These are phyloP conservation scores for Schwanniomyces sp. DNA, from an alignment of 805 yeast genomes.

Conservation along the genomic window DNA sequence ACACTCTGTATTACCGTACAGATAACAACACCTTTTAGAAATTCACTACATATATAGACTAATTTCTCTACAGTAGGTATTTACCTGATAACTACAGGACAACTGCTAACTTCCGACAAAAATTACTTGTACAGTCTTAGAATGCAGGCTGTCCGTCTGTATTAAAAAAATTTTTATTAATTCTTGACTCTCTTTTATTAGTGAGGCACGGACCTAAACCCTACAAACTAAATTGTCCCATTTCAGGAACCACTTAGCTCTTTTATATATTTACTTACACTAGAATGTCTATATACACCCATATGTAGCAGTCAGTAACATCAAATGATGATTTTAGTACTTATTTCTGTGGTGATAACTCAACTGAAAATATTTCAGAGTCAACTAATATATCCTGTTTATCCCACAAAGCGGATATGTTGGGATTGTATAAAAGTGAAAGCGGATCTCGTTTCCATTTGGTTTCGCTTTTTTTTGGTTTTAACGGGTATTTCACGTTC, in stretches of 20 bases:
- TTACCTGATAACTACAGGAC: no score
- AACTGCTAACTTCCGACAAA: no score
- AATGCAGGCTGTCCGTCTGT: background rate
- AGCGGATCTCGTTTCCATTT: background rate
- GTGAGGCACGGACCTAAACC: background rate
- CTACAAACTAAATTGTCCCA: background rate
- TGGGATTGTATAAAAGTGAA: background rate
- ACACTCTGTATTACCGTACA: no score
- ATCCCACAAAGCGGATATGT: constrained; percentile 1
- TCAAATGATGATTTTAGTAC: background rate
- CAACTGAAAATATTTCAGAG: constrained; percentile 3
- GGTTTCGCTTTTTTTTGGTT: constrained; percentile 5
- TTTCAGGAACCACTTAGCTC: background rate
- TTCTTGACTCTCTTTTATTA: background rate
- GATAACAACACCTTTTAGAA: no score
- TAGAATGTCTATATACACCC: background rate
- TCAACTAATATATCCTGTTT: constrained; percentile 1
- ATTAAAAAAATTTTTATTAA: background rate
- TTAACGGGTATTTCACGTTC: constrained; percentile 17
- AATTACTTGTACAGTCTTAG: no score
- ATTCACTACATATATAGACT: no score
- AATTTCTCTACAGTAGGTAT: no score
- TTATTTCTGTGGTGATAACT: background rate
- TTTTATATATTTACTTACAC: background rate
- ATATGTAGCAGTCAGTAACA: background rate